phyloP scores from a whole-genome alignment of 140 eudicot species.

The Bidens hawaiensis region DNA sequence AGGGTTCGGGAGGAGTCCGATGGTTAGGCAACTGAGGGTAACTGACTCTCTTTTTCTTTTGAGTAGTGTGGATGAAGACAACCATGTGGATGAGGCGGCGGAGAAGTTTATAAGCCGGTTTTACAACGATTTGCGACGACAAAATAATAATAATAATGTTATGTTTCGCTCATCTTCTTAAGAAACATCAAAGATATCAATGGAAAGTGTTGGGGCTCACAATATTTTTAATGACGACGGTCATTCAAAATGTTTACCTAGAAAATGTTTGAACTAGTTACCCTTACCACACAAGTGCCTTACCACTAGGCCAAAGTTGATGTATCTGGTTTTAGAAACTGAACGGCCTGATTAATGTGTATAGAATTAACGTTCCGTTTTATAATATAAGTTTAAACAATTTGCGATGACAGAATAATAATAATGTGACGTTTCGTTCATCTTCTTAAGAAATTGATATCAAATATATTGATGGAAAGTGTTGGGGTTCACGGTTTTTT shows the following conservation, averaged over 20 bases:
- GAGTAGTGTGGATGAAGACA: slow-evolving; percentile 15
- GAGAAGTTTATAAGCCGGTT: slow-evolving; percentile 19
- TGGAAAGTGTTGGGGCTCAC: neutral
- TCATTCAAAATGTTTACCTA: no score
- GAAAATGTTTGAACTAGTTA: no score
- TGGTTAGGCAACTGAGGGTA: slow-evolving; percentile 21
- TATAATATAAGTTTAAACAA: neutral
- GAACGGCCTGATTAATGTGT: neutral
- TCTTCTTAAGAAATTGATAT: no score
- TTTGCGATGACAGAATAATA: neutral
- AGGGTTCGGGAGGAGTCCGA: slow-evolving; percentile 24
- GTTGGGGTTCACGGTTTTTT: no score
- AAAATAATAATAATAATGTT: no score
- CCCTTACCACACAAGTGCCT: no score
- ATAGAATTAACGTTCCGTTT: neutral
- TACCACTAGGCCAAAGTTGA: no score
- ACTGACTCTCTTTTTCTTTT: slow-evolving; percentile 24
- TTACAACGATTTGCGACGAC: slow-evolving; percentile 18
- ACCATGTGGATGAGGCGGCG: slow-evolving; percentile 25
- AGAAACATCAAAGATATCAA: neutral
- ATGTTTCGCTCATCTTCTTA: no score
- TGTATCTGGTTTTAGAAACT: neutral
- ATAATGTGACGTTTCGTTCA: no score
- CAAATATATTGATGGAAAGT: neutral
- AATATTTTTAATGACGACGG: no score